Evolutionary conservation across 768 basidiomycete species (phyloP), one percentile per base, ranked within the genome.

Genomic region (Lentinus tigrinus): DNA sequence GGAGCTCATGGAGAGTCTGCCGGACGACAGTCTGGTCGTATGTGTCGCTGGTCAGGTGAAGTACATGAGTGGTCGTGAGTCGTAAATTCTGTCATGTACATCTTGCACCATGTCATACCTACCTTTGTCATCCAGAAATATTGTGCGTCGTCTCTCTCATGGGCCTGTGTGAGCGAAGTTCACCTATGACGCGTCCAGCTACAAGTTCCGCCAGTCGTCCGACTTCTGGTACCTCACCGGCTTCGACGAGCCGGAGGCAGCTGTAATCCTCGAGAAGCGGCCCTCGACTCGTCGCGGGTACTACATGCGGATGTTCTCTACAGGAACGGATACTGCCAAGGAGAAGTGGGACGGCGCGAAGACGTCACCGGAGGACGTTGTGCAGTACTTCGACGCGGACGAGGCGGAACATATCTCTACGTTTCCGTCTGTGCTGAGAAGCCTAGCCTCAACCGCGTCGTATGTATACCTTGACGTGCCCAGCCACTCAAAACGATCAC

Each of bases 141-240:
- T 94, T 93, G 91, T 93, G 24, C 14, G n/a, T 27, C 26, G 31
- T 31, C 54, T 3, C 9, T 16, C 11, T 19, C 4, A 0, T 27
- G 43, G 16, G 19, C 27, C 13, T 19, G 13, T 27, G 24, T 7
- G 7, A 17, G 7, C 13, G 16, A 54, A 4, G 14, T 40, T 61
- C 23, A 53, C 42, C 58, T 28, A 3, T 13, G 10, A 23, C 23
- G 16, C 19, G 8, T 49, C 34, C 69, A 98, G 95, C 72, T 97
- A 98, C 80, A 95, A 95, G 70, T 97, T 92, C 69, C 85, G 96
- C 23, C 96, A 96, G 73, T 85, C 85, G 0, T 93, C 91, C 37
- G 88, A 96, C 72, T 92, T 95, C 70, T 93, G 89, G 89, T 98
- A 99, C 71, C 78, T 99, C 14, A 97, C 97, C 0, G 97, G 97